A percentile compares a stretch with the other conserved stretches of the same genome.
Conservation (phyloP, 2,329 filamentous ascomycete genomes). For the Exophiala sideris region DNA sequence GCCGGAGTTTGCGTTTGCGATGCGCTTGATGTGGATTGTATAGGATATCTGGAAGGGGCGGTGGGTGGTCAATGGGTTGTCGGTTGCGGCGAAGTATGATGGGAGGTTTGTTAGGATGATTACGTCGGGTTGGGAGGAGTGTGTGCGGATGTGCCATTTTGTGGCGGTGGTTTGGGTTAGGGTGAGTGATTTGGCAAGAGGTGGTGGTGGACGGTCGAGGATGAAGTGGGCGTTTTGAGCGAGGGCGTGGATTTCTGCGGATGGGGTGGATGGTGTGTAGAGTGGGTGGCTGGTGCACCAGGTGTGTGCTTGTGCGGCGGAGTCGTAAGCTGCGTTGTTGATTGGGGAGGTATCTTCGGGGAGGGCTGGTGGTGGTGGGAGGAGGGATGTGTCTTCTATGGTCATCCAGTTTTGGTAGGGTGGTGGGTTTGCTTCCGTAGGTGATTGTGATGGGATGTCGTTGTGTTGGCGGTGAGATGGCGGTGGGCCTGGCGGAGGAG, state of each 20-base stretch:
- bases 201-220: conserved; percentile 38
- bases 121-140: conserved; percentile 46
- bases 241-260: conserved; percentile 39
- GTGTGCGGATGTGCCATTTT: conserved; percentile 45
- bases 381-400: conserved; percentile 57
- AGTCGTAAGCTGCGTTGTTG: conserved; percentile 54
- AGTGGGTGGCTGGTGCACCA: conserved; percentile 55
- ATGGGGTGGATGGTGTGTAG: conserved; percentile 47
- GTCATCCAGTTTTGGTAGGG: conserved; percentile 62
- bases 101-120: conserved; percentile 54
- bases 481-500: conserved; percentile 17
- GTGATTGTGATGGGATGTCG: conserved; percentile 2
- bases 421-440: conserved; percentile 40
- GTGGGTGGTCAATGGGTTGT: conserved; percentile 49
- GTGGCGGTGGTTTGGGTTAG: conserved; percentile 13
- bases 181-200: conserved; percentile 1
- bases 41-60: conserved; percentile 57
- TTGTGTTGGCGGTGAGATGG: neutral
- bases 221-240: conserved; percentile 45
- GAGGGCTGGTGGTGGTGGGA: conserved; percentile 58
- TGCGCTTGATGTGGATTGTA: conserved; percentile 50
- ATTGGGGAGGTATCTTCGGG: conserved; percentile 53
- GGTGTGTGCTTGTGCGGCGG: conserved; percentile 54
- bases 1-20: conserved; percentile 47
- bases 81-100: conserved; percentile 51